phyloP scores from a whole-genome alignment of 2,329 filamentous ascomycete species.

The Apiospora pterosperma region DNA sequence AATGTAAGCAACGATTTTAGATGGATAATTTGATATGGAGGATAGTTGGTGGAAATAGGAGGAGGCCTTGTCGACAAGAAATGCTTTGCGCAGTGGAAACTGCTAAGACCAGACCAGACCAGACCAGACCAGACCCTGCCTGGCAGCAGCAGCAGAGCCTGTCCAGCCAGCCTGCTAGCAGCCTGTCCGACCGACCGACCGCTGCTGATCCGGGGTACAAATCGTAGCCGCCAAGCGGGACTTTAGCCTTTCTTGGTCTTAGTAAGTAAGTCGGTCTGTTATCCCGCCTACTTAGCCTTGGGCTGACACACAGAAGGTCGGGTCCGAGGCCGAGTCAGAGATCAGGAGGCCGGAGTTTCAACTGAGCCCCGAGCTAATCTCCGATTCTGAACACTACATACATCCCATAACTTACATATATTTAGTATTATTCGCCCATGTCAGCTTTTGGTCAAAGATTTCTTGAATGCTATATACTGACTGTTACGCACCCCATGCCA shows the following conservation, averaged over 20 bases:
- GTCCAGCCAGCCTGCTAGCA: neutral
- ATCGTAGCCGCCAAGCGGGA: neutral
- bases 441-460: neutral
- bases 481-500: too few relatives aligned
- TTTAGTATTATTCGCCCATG: neutral
- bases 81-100: neutral
- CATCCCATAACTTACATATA: too few relatives aligned
- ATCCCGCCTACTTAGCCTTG: too few relatives aligned
- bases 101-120: too few relatives aligned
- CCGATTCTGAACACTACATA: neutral
- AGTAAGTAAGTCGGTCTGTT: too few relatives aligned
- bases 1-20: neutral
- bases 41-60: neutral
- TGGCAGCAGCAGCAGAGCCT: neutral
- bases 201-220: neutral
- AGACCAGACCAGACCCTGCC: neutral
- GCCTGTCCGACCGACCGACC: neutral
- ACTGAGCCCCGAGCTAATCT: neutral
- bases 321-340: neutral
- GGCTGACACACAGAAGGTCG: neutral
- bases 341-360: neutral
- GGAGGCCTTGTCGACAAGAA: neutral
- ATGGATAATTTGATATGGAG: neutral
- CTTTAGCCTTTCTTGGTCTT: neutral
- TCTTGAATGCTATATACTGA: neutral